These are phyloP conservation scores for Solanum rostratum DNA, from an alignment of 257 asterid species.

Conservation along the genomic window DNA sequence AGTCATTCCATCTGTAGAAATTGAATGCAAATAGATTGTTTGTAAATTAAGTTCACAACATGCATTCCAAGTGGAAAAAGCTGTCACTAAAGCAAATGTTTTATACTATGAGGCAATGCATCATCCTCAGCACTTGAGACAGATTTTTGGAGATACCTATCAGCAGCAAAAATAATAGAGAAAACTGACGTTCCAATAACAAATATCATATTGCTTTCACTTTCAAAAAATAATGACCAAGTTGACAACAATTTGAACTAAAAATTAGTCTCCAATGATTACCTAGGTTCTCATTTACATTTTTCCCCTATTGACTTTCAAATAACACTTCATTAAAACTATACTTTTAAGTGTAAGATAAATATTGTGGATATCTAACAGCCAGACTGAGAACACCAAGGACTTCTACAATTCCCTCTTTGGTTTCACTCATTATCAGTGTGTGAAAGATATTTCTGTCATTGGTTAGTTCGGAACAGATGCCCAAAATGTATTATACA, in stretches of 20 bases:
- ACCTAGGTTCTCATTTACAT: not conserved
- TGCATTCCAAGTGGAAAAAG: not conserved
- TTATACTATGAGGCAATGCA: not conserved
- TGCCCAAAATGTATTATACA: not conserved
- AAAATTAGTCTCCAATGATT: not conserved
- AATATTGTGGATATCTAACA: not conserved
- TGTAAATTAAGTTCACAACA: not conserved
- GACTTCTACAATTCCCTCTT: not conserved
- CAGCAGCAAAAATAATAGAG: not conserved
- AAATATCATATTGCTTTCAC: not conserved
- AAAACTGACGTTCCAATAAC: not conserved
- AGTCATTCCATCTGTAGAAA: slow-evolving; percentile 61
- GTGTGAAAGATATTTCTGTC: not conserved
- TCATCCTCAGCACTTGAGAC: not conserved
- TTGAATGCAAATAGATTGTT: not conserved
- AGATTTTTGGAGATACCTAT: not conserved
- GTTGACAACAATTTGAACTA: not conserved
- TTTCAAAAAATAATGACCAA: not conserved
- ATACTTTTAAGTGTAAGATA: not conserved
- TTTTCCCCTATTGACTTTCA: not conserved
- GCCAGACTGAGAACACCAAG: not conserved
- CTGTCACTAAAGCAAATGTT: not conserved
- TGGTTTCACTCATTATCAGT: not conserved
- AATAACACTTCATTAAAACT: not conserved
- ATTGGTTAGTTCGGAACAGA: not conserved